A percentile compares a stretch with the other conserved stretches of the same genome.
Conservation (phyloP, 2,329 filamentous ascomycete species). For the Bipolaris cookei region DNA sequence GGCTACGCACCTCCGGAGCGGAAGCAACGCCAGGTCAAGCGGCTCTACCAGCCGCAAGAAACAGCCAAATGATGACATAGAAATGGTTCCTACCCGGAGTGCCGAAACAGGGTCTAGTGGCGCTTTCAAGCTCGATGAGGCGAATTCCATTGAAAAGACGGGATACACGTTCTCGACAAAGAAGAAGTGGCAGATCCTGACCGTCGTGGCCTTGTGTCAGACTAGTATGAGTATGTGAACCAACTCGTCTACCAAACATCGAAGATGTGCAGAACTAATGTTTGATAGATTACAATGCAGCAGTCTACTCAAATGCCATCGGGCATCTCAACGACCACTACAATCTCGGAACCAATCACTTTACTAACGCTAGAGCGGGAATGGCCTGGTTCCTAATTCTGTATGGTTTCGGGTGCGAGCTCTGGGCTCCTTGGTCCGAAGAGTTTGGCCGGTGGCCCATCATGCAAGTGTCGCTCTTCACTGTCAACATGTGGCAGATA, state of each 20-base stretch:
- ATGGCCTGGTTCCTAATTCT: constrained; percentile 78
- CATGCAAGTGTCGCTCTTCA: constrained; percentile 71
- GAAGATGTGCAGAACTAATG: constrained; percentile 22
- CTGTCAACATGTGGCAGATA: constrained; percentile 75
- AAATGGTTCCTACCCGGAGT: constrained; percentile 10
- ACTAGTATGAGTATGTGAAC: constrained; percentile 56
- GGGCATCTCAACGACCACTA: constrained; percentile 65
- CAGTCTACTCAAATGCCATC: constrained; percentile 61
- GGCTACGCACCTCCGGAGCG: constrained; percentile 6
- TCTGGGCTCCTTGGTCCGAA: constrained; percentile 82
- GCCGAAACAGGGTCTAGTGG: not conserved
- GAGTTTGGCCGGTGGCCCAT: constrained; percentile 78
- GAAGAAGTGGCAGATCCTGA: constrained; percentile 62
- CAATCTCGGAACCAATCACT: constrained; percentile 33
- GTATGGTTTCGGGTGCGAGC: constrained; percentile 84
- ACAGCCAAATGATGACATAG: constrained; percentile 3
- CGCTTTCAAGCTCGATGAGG: constrained; percentile 25
- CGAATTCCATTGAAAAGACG: constrained; percentile 40
- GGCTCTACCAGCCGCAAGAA: constrained; percentile 10
- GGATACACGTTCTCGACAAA: constrained; percentile 55
- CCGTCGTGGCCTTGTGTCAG: constrained; percentile 61
- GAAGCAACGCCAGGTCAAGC: constrained; percentile 11
- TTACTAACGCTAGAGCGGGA: constrained; percentile 59
- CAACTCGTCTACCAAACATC: constrained; percentile 39
- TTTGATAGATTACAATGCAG: constrained; percentile 59